phyloP scores from a whole-genome alignment of 129 eudicot species.

The Chrysanthemum lavandulifolium region DNA sequence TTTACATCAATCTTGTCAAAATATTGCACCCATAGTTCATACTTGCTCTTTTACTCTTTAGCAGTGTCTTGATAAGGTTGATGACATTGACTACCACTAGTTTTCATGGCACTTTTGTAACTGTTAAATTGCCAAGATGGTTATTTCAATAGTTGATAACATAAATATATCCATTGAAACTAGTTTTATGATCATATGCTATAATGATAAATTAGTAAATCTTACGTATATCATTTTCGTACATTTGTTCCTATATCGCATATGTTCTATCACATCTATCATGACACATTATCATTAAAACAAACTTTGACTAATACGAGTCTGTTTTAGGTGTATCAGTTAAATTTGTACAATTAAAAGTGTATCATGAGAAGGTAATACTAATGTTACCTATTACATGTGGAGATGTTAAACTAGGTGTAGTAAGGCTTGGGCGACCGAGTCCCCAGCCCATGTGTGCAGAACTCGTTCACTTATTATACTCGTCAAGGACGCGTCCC shows the following conservation, averaged over 20 bases:
- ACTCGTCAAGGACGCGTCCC: no score
- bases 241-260: background rate
- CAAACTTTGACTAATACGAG: background rate
- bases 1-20: constrained; percentile 26
- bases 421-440: no score
- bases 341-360: no score
- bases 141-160: background rate
- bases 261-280: background rate
- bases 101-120: background rate
- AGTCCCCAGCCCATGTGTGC: no score
- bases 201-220: background rate
- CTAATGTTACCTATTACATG: no score
- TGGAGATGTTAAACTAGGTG: no score
- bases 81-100: constrained; percentile 34
- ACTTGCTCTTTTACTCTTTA: constrained; percentile 23
- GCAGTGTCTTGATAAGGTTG: constrained; percentile 32
- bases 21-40: constrained; percentile 30
- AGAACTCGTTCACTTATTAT: no score
- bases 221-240: background rate
- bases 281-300: no score
- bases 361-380: no score
- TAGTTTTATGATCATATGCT: background rate
- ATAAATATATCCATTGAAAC: constrained; percentile 5
- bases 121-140: constrained; percentile 1
- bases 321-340: no score